phyloP scores from a whole-genome alignment of 140 eudicot species.

The Anethum foeniculum region DNA sequence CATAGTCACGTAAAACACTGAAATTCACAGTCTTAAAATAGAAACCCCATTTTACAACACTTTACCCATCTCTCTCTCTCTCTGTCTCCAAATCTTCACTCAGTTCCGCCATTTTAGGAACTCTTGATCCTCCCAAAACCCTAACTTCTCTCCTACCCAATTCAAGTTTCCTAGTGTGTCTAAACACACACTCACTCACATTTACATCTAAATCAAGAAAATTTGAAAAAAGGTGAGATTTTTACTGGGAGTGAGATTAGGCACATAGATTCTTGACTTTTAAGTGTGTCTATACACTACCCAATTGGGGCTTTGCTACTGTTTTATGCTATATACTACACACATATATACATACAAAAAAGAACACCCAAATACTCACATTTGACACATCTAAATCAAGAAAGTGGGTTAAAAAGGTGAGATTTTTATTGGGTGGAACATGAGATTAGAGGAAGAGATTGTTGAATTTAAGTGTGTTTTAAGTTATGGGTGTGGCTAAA shows the following conservation, averaged over 20 bases:
- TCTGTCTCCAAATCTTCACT: not conserved
- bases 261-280: not conserved
- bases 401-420: not conserved
- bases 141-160: not conserved
- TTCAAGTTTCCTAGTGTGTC: not conserved
- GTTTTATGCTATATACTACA: not conserved
- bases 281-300: not conserved
- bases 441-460: constrained; percentile 3
- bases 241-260: constrained; percentile 10
- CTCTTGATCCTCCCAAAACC: not conserved
- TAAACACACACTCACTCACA: not conserved
- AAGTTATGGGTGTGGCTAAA: constrained; percentile 32
- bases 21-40: not conserved
- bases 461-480: not conserved
- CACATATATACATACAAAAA: not conserved
- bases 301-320: not conserved
- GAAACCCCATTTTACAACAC: not conserved
- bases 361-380: not conserved
- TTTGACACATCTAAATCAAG: not conserved
- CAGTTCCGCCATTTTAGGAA: not conserved
- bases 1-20: not conserved
- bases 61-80: not conserved
- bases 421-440: constrained; percentile 11
- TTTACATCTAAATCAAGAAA: not conserved
- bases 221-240: not conserved